Evolutionary conservation across 805 yeast genomes (phyloP).

Genomic region (Schwanniomyces pseudopolymorphus): DNA sequence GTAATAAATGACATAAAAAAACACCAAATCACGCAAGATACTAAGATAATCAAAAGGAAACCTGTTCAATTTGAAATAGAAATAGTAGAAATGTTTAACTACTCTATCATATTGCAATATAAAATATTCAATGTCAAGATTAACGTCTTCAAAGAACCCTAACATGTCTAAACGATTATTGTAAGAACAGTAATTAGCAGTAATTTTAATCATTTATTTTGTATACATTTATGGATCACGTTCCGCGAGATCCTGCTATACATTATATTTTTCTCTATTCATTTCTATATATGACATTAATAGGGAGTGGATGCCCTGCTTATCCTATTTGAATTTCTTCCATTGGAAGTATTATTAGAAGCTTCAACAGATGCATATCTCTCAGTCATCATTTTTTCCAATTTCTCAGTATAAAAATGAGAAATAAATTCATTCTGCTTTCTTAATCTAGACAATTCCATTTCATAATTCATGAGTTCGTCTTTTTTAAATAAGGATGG

Average conservation of each 20-base stretch:
- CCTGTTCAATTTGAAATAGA: conserved; percentile 1
- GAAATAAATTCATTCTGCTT: conserved; percentile 29
- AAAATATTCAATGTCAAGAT: neutral
- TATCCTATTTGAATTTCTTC: conserved; percentile 33
- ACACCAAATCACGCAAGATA: conserved; percentile 20
- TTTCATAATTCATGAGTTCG: conserved; percentile 27
- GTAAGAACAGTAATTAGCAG: too few relatives aligned
- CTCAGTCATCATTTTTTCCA: conserved; percentile 36
- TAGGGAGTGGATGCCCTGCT: conserved; percentile 43
- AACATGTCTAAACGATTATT: neutral
- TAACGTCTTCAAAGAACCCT: neutral
- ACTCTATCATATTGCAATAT: neutral
- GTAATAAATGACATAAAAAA: conserved; percentile 13
- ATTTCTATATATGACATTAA: conserved; percentile 3
- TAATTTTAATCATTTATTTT: neutral
- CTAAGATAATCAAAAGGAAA: conserved; percentile 11
- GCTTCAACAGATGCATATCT: conserved; percentile 29
- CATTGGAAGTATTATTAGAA: conserved; percentile 24
- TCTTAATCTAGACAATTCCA: conserved; percentile 21
- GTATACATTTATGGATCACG: neutral
- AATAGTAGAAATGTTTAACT: neutral
- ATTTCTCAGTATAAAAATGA: conserved; percentile 26
- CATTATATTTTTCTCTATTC: neutral
- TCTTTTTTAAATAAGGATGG: conserved; percentile 37
- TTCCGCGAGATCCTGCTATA: neutral